Evolutionary conservation across 371 early-diverging fungal genomes (phyloP).

Genomic region (Saksenaea vasiformis): DNA sequence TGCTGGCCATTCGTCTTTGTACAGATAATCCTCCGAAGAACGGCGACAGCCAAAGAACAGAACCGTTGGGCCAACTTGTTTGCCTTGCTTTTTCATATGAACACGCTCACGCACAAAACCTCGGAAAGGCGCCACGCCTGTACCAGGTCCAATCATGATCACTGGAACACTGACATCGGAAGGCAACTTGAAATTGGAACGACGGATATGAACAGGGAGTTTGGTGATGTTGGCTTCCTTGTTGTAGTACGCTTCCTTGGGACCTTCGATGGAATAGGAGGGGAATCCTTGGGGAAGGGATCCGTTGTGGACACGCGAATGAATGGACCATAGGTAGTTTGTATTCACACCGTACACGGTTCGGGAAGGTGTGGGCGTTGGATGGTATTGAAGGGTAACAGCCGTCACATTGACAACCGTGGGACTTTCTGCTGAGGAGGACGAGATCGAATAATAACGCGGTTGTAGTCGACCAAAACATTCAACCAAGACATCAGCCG

Average conservation of each 20-base stretch:
- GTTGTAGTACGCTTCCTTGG: conserved; percentile 29
- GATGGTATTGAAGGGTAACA: conserved; percentile 79
- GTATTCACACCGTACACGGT: conserved; percentile 72
- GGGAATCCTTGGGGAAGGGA: conserved; percentile 29
- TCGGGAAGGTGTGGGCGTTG: conserved; percentile 43
- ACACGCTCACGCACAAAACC: conserved; percentile 91
- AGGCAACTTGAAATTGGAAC: conserved; percentile 83
- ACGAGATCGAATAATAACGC: conserved; percentile 93
- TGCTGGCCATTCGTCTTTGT: conserved; percentile 75
- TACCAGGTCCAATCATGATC: conserved; percentile 96
- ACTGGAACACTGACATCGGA: conserved; percentile 70
- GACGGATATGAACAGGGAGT: conserved; percentile 85
- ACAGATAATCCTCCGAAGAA: conserved; percentile 78
- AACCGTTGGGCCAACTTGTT: conserved; percentile 74
- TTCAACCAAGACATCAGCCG: conserved; percentile 70
- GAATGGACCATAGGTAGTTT: conserved; percentile 62
- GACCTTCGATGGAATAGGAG: conserved; percentile 37
- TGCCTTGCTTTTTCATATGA: conserved; percentile 42
- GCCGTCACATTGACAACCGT: conserved; percentile 78
- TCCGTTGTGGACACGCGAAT: conserved; percentile 26
- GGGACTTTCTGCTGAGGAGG: conserved; percentile 70
- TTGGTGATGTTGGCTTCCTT: conserved; percentile 19
- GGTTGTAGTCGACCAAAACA: conserved; percentile 78
- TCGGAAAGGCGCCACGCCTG: conserved; percentile 93
- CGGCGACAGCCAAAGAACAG: conserved; percentile 92